phyloP scores from a whole-genome alignment of 352 stramenopile species.

The Hyphochytrium catenoides region DNA sequence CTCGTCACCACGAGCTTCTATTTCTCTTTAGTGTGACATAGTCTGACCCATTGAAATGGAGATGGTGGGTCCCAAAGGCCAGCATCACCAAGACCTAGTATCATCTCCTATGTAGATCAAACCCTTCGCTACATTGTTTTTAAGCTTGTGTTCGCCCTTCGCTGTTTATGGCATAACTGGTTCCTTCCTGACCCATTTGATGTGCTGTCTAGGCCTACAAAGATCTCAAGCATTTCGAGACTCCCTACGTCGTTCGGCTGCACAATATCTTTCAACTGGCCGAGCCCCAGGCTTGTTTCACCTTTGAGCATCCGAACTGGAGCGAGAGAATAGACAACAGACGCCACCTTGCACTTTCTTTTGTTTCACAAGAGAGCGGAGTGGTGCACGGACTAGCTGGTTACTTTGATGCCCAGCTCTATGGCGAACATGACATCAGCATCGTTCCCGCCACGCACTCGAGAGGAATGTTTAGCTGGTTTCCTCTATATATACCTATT shows the following conservation, averaged over 20 bases:
- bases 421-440: slow-evolving; percentile 71
- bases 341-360: slow-evolving; percentile 27
- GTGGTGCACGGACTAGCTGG: slow-evolving; percentile 83
- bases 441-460: slow-evolving; percentile 87
- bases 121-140: no score
- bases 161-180: no score
- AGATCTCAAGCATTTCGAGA: slow-evolving; percentile 69
- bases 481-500: slow-evolving; percentile 94
- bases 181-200: no score
- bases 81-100: no score
- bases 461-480: slow-evolving; percentile 97
- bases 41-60: no score
- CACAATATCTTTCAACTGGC: slow-evolving; percentile 68
- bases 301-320: slow-evolving; percentile 74
- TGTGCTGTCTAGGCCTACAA: slow-evolving; percentile 20
- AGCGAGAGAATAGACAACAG: slow-evolving; percentile 50
- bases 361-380: slow-evolving; percentile 21
- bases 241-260: slow-evolving; percentile 88
- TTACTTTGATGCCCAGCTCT: slow-evolving; percentile 87
- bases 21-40: no score
- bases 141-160: no score
- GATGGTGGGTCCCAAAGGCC: no score
- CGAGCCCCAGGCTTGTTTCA: slow-evolving; percentile 69
- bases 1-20: no score
- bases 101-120: no score